Evolutionary conservation across 495 filamentous ascomycete species (phyloP).

Genomic region (Paragyromitra xinjiangensis): DNA sequence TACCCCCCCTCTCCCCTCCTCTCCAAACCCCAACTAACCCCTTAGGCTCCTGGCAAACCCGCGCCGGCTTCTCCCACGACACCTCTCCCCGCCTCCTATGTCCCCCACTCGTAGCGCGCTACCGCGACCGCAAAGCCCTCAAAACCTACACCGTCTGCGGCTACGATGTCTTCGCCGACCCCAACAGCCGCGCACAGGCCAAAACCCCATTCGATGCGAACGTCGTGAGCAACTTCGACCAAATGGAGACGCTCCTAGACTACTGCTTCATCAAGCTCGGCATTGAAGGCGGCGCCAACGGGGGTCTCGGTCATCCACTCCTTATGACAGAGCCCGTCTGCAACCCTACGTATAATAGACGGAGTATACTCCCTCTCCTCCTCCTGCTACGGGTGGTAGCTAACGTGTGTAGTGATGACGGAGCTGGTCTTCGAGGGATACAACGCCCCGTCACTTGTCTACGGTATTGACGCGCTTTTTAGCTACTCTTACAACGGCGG

Average conservation of each 20-base stretch:
- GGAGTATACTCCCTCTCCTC: slow-evolving; percentile 67
- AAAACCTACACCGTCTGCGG: slow-evolving; percentile 91
- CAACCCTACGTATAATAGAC: slow-evolving; percentile 83
- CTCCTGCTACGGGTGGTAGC: neutral
- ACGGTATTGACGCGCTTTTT: slow-evolving; percentile 95
- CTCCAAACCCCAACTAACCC: slow-evolving; percentile 16
- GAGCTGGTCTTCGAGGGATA: slow-evolving; percentile 98
- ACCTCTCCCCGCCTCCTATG: slow-evolving; percentile 76
- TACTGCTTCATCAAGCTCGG: slow-evolving; percentile 93
- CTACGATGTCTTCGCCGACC: slow-evolving; percentile 90
- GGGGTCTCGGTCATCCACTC: slow-evolving; percentile 81
- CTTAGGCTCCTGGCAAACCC: slow-evolving; percentile 82
- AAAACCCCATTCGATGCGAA: slow-evolving; percentile 91
- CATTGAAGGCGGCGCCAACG: slow-evolving; percentile 73
- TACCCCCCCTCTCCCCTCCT: slow-evolving; percentile 58
- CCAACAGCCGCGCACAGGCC: slow-evolving; percentile 87
- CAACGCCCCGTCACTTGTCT: slow-evolving; percentile 82
- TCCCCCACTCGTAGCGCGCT: slow-evolving; percentile 90
- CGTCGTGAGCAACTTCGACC: slow-evolving; percentile 96
- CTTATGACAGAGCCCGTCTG: slow-evolving; percentile 97
- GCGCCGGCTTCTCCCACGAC: slow-evolving; percentile 96
- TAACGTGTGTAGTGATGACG: slow-evolving; percentile 78
- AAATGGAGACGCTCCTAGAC: slow-evolving; percentile 90
- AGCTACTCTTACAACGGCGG: slow-evolving; percentile 92
- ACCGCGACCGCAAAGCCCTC: slow-evolving; percentile 88